Conservation (phyloP, 2,329 filamentous ascomycete species). For the Monilinia fructigena region DNA sequence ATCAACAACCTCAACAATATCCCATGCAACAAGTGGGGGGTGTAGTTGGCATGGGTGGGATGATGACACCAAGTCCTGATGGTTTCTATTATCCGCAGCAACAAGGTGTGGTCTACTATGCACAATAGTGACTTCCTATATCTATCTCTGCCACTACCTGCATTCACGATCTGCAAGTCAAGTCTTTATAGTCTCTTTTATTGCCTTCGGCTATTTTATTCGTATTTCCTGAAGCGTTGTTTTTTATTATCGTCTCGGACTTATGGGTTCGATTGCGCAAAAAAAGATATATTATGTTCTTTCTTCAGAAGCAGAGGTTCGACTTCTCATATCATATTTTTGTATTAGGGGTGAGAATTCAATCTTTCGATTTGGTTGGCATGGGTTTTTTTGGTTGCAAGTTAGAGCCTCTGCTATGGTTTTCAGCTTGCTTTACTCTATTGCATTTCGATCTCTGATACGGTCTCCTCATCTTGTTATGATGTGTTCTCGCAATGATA, state of each 20-base stretch:
- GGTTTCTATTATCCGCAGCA: constrained; percentile 69
- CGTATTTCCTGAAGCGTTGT: constrained; percentile 13
- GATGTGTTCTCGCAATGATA: constrained; percentile 14
- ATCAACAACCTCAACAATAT: constrained; percentile 54
- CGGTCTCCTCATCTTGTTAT: constrained; percentile 9
- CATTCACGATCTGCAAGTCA: constrained; percentile 9
- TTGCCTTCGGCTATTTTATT: constrained; percentile 6
- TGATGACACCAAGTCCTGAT: constrained; percentile 70
- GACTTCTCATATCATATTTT: constrained; percentile 16
- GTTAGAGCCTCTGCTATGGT: constrained; percentile 16
- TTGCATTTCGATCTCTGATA: constrained; percentile 14
- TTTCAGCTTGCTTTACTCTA: not conserved
- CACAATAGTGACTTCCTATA: constrained; percentile 47
- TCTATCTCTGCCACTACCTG: not conserved
- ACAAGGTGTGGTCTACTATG: constrained; percentile 59
- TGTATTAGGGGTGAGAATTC: constrained; percentile 17
- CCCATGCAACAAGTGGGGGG: constrained; percentile 51
- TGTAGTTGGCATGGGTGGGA: constrained; percentile 71
- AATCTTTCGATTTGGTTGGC: constrained; percentile 19
- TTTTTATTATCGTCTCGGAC: constrained; percentile 6
- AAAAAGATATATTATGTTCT: constrained; percentile 15
- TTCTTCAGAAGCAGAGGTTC: constrained; percentile 12
- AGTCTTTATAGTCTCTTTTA: constrained; percentile 12
- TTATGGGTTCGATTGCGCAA: constrained; percentile 1
- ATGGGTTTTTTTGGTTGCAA: constrained; percentile 20